Percentiles rank a stretch among this genome's conserved stretches.
Evolutionary conservation across 129 eudicot genomes (phyloP).

Genomic region (Escallonia herrerae): DNA sequence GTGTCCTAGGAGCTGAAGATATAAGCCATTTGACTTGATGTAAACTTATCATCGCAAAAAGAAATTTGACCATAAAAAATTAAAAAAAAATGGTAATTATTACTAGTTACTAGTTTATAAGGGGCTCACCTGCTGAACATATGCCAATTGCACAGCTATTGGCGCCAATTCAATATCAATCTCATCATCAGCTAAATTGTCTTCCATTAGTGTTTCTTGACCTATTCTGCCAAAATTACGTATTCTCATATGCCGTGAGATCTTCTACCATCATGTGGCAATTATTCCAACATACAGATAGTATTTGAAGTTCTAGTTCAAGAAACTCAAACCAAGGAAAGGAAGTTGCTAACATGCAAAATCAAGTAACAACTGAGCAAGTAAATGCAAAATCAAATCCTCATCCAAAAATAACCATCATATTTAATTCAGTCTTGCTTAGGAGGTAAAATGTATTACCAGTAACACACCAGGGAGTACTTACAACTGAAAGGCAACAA

Average conservation of each 20-base stretch:
- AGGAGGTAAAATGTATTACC: no score
- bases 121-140: slow-evolving; percentile 74
- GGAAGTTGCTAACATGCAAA: neutral
- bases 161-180: slow-evolving; percentile 86
- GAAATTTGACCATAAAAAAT: neutral
- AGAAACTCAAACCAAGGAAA: neutral
- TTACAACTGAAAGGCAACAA: no score
- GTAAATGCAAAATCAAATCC: neutral
- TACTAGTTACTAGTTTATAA: no score
- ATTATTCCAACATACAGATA: neutral
- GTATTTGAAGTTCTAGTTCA: neutral
- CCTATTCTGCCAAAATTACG: slow-evolving; percentile 54
- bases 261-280: slow-evolving; percentile 3
- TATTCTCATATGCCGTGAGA: slow-evolving; percentile 15
- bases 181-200: slow-evolving; percentile 65
- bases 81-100: neutral
- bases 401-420: no score
- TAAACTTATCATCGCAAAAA: neutral
- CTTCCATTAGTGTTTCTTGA: slow-evolving; percentile 92
- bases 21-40: neutral
- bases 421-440: no score
- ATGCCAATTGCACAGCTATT: slow-evolving; percentile 71
- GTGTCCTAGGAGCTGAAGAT: slow-evolving; percentile 67
- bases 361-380: neutral
- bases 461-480: no score